phyloP scores from a whole-genome alignment of 2,329 filamentous ascomycete species.

The Immersiporthe knoxdaviesiana region DNA sequence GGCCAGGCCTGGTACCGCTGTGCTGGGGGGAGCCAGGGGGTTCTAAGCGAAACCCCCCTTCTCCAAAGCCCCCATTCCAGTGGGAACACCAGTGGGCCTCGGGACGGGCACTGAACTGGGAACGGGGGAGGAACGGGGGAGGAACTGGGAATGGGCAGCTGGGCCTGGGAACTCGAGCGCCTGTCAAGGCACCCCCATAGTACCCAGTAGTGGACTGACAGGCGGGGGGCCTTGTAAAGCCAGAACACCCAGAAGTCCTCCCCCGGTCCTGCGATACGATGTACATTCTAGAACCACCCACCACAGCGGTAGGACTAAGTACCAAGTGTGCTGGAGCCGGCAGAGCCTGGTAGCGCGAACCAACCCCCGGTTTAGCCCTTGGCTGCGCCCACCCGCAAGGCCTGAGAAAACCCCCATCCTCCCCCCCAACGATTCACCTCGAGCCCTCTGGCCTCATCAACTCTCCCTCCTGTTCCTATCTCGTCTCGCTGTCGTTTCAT shows the following conservation, averaged over 20 bases:
- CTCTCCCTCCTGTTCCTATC: constrained; percentile 8
- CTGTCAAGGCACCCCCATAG: neutral
- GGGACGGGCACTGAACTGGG: neutral
- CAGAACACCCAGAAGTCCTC: neutral
- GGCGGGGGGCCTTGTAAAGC: neutral
- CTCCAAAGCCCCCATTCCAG: neutral
- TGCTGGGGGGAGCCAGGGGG: neutral
- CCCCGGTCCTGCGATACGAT: neutral
- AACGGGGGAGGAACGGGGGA: neutral
- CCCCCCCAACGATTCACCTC: neutral
- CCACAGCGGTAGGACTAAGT: neutral
- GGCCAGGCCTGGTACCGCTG: neutral
- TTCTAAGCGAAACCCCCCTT: neutral
- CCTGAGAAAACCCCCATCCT: constrained; percentile 19
- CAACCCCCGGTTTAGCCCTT: constrained; percentile 3
- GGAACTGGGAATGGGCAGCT: neutral
- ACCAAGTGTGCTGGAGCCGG: neutral
- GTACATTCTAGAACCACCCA: neutral
- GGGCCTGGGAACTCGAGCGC: neutral
- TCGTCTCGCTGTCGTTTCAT: constrained; percentile 8
- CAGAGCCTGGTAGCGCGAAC: neutral
- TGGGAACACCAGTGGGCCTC: neutral
- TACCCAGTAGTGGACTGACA: neutral
- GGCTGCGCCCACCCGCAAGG: constrained; percentile 9
- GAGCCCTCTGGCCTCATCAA: constrained; percentile 16